phyloP scores from a whole-genome alignment of 2,329 filamentous ascomycete species.

The Penicillium sclerotigenum region DNA sequence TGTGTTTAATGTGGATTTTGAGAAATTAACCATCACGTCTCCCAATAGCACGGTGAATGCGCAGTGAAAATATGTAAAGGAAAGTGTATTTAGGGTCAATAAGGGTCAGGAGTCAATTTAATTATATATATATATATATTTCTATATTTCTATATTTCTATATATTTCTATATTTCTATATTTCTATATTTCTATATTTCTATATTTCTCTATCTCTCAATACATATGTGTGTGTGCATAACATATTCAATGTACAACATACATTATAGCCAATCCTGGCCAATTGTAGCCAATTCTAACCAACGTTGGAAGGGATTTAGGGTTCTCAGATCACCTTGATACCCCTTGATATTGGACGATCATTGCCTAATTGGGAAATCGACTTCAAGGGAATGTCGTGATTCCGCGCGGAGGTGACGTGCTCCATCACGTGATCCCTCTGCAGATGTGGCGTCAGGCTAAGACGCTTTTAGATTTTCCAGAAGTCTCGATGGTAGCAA shows the following conservation, averaged over 20 bases:
- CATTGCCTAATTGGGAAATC: slow-evolving; percentile 2
- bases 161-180: too few species aligned
- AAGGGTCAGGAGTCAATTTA: neutral
- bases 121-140: neutral
- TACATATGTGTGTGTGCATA: too few species aligned
- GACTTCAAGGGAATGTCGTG: slow-evolving; percentile 24
- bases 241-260: neutral
- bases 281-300: too few species aligned
- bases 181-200: too few species aligned
- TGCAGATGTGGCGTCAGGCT: slow-evolving; percentile 1
- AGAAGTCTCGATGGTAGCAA: too few species aligned
- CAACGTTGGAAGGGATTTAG: too few species aligned
- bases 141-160: too few species aligned
- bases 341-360: too few species aligned
- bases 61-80: neutral
- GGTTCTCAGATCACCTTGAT: neutral
- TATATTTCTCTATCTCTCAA: too few species aligned
- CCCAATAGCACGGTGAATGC: slow-evolving; percentile 26
- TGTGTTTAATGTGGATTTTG: slow-evolving; percentile 36
- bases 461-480: too few species aligned
- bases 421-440: slow-evolving; percentile 19
- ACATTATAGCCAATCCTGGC: too few species aligned
- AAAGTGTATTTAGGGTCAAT: neutral
- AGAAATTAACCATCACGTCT: slow-evolving; percentile 34
- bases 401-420: slow-evolving; percentile 24